phyloP scores from a whole-genome alignment of 805 yeast species.

The Yamadazyma ubonensis region DNA sequence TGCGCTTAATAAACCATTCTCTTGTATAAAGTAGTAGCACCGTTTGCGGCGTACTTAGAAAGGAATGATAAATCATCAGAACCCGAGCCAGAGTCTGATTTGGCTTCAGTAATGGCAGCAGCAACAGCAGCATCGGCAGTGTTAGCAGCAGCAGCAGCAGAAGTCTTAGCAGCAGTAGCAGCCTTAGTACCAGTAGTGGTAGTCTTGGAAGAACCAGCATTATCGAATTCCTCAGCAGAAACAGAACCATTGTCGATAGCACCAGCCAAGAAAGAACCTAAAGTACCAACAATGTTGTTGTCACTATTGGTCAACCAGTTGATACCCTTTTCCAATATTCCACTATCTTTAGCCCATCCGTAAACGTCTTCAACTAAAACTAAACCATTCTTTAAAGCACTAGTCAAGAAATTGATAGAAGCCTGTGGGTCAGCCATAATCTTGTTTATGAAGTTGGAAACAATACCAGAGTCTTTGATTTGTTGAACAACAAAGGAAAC shows the following conservation, averaged over 20 bases:
- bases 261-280: conserved; percentile 26
- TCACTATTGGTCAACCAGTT: conserved; percentile 27
- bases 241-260: conserved; percentile 26
- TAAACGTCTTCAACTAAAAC: conserved; percentile 34
- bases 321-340: conserved; percentile 30
- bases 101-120: conserved; percentile 14
- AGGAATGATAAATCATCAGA: conserved; percentile 16
- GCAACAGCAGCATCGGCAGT: conserved; percentile 18
- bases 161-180: conserved; percentile 15
- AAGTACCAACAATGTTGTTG: conserved; percentile 14
- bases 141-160: conserved; percentile 13
- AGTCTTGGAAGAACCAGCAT: conserved; percentile 13
- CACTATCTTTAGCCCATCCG: conserved; percentile 38
- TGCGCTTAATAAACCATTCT: conserved; percentile 23
- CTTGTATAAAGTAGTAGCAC: conserved; percentile 24
- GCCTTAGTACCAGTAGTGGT: conserved; percentile 19
- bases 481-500: conserved; percentile 26
- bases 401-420: conserved; percentile 30
- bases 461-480: conserved; percentile 36
- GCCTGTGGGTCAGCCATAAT: conserved; percentile 38
- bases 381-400: conserved; percentile 33
- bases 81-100: conserved; percentile 14
- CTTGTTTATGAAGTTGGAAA: conserved; percentile 29
- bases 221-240: conserved; percentile 18
- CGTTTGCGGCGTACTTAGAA: conserved; percentile 15